Conservation (phyloP, 371 early-diverging fungal species). For the Encephalitozoon cuniculi region DNA sequence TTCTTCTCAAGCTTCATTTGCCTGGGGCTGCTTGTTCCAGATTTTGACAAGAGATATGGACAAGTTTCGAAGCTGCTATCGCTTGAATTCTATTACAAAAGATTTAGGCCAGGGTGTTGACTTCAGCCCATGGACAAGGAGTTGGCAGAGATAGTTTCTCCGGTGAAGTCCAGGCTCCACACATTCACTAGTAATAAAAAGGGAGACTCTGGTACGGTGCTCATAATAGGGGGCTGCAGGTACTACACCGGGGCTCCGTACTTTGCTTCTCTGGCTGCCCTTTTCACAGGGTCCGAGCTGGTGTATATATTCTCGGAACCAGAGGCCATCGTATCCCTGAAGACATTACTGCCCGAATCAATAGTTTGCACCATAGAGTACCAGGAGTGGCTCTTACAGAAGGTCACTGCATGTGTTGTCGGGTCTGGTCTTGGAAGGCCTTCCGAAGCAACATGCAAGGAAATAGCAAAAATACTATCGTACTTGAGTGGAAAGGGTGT, state of each 20-base stretch:
- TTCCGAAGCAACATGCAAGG: not conserved
- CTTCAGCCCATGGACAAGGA: not conserved
- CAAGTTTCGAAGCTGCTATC: not conserved
- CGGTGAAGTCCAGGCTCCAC: not conserved
- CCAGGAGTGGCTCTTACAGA: constrained; percentile 40
- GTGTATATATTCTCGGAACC: constrained; percentile 76
- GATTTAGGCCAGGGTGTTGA: not conserved
- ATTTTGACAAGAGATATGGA: not conserved
- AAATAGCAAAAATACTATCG: constrained; percentile 34
- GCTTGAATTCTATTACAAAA: not conserved
- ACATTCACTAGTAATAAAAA: constrained; percentile 24
- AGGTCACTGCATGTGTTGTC: constrained; percentile 48
- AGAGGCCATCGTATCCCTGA: constrained; percentile 69
- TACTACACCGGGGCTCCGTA: constrained; percentile 81
- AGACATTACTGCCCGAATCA: constrained; percentile 61
- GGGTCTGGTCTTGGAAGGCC: constrained; percentile 51
- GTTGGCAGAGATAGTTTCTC: not conserved
- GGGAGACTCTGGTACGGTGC: constrained; percentile 42
- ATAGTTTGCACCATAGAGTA: constrained; percentile 34
- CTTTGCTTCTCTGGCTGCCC: constrained; percentile 71
- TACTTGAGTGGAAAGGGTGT: constrained; percentile 24
- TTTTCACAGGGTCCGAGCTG: constrained; percentile 76
- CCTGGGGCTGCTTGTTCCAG: not conserved
- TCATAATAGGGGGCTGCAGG: constrained; percentile 53
- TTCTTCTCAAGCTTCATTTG: constrained; percentile 49